Evolutionary conservation across 768 basidiomycete genomes (phyloP).

Genomic region (Xerocomellus amylosporus): DNA sequence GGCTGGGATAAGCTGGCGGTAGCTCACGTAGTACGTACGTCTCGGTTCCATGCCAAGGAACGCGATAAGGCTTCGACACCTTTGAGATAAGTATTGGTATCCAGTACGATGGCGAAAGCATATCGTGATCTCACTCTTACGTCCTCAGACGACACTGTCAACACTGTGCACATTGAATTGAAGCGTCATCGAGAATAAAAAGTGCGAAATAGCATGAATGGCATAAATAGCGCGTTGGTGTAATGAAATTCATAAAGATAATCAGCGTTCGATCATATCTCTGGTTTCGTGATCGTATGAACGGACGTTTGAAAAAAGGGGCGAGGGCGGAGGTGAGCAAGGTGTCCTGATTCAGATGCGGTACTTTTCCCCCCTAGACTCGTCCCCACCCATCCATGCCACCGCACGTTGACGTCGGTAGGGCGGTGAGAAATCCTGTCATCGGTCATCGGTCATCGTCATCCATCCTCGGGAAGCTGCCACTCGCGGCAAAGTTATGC

Average conservation of each 20-base stretch:
- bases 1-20: too few relatives aligned
- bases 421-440: not conserved
- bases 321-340: not conserved
- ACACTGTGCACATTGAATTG: not conserved
- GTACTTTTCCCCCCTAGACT: not conserved
- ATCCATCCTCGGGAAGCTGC: conserved; percentile 8
- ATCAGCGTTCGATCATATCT: conserved; percentile 14
- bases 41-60: not conserved
- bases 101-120: not conserved
- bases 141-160: not conserved
- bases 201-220: conserved; percentile 9
- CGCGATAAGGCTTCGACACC: conserved; percentile 4
- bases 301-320: not conserved
- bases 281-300: conserved; percentile 9
- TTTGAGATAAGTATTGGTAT: not conserved
- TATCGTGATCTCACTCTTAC: conserved; percentile 9
- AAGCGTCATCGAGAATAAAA: not conserved
- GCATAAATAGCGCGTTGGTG: conserved; percentile 24
- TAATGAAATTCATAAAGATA: conserved; percentile 26
- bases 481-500: conserved; percentile 17
- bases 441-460: conserved; percentile 10
- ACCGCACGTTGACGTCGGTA: too few relatives aligned
- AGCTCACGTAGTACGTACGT: not conserved
- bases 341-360: not conserved
- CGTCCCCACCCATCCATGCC: too few relatives aligned